Base-by-base conservation (phyloP, 306 rosid species). In the Corylus heterophylla region DNA sequence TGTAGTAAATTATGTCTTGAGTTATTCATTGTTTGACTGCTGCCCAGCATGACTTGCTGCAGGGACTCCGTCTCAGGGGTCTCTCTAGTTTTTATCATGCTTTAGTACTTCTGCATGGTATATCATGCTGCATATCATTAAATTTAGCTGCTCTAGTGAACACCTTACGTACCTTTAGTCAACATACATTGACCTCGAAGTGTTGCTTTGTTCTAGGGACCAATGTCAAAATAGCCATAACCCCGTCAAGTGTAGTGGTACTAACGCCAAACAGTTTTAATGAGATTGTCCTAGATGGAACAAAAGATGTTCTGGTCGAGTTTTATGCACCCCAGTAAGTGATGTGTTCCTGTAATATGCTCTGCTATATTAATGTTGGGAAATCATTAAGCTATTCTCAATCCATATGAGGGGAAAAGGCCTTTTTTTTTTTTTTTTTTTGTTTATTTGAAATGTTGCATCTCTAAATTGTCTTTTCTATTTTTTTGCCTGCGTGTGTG, bases 241-340 rank as follows among this genome's bases (percentile, higher is more conserved):
- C 74, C 80, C 96, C 98, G 69, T 85, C 89, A 61, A 86, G 76
- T 55, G 98, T 95, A 69, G 89, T 84, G 42, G 80, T 91, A 63
- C 97, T 95, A 73, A 56, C 91, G 2, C 1, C 80, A 8, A 92
- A 85, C 73, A 91, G 85, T 83, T 95, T 95, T 74, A 81, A 90
- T 76, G 87, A 88, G 74, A 52, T 95, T 85, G 98, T 90, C 84
- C 75, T 91, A 85, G 93, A 95, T 76, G 81, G 80, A 82, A 91
- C 87, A 75, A 95, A 90, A 74, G 94, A 95, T 85, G 98, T 92
- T 79, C 82, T 95, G 59, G 93, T 95, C 74, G 98, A 95, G 88
- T 95, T 92, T 81, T 95, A 95, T 76, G 97, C 98, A 76, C 97
- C 98, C 42, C 92, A 97, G 98, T 95, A 85, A 84, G 86, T 55